Evolutionary conservation across 129 eudicot species (phyloP), one percentile per base, ranked within the genome.

Genomic region (Glebionis coronaria): DNA sequence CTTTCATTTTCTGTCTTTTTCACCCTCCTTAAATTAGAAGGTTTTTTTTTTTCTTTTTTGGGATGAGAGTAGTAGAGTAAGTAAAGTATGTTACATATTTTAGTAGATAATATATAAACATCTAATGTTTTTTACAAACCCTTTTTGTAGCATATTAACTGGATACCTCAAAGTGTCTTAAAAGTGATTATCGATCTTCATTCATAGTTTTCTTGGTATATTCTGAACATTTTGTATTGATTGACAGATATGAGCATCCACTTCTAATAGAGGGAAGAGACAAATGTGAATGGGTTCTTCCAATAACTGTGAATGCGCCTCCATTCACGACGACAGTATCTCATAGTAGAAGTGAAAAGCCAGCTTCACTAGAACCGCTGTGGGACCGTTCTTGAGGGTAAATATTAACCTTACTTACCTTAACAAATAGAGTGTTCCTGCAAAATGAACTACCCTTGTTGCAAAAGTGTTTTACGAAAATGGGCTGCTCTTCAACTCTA

Each of bases 211-310:
- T 25, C 40, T 12, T 35, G 27, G 40, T 31, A 12, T 68, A 31
- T 69, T 69, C 28, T 69, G 14, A 56, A 10, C 27, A 56, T 12
- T 38, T n/a, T 10, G 55, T 25, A 16, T 47, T 58, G 31, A 73
- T 18, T 47, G 53, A 65, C 78, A 90, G 99, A 76, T 86, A 19
- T 63, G 99, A 88, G 79, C 99, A 93, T 78, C 97, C 99, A 38
- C 99, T 93, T 80, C 45, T 93, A 63, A 75, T 89, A 67, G 99
- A 93, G 71, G 95, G 95, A 71, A 82, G 99, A 81, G 99, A 93
- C 73, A 93, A 93, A 76, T 93, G 99, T 68, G 97, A 93, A 82
- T 93, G 99, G 99, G 75, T 75, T 68, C 97, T 93, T 76, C 99
- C 99, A 29, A 82, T 93, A 19, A 89, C 90, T 9, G 97, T 93